Conservation (phyloP, 305 asterid species). For the Fraxinus nigra region DNA sequence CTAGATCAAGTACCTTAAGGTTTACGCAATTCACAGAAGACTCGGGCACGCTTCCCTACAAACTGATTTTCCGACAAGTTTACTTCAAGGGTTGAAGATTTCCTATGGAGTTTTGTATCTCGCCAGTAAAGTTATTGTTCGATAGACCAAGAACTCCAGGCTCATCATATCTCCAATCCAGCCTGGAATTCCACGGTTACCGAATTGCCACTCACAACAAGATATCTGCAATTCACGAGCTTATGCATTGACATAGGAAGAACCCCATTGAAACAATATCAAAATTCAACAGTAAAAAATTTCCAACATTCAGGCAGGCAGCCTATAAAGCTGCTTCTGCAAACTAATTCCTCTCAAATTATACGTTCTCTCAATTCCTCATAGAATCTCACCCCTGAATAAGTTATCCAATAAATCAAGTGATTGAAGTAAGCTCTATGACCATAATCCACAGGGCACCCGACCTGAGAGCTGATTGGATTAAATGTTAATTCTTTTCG, state of each 20-base stretch:
- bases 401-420: constrained; percentile 65
- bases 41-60: constrained; percentile 47
- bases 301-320: constrained; percentile 46
- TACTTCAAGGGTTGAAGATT: constrained; percentile 46
- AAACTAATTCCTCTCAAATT: constrained; percentile 44
- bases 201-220: constrained; percentile 46
- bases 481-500: constrained; percentile 53
- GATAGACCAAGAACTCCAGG: constrained; percentile 57
- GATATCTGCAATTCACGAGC: constrained; percentile 40
- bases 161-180: constrained; percentile 75
- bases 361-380: constrained; percentile 43
- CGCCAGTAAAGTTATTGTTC: constrained; percentile 50
- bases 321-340: constrained; percentile 50
- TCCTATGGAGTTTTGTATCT: constrained; percentile 43
- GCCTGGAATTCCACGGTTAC: constrained; percentile 58
- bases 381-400: constrained; percentile 61
- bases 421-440: constrained; percentile 41
- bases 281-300: constrained; percentile 44
- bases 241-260: constrained; percentile 62
- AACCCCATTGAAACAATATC: constrained; percentile 46
- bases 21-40: constrained; percentile 46
- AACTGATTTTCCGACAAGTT: constrained; percentile 59
- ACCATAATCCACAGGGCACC: constrained; percentile 51
- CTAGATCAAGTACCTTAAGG: constrained; percentile 51
- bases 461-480: constrained; percentile 58